Evolutionary conservation across 129 eudicot species (phyloP), one percentile per base, ranked within the genome.

Genomic region (Apium graveolens): DNA sequence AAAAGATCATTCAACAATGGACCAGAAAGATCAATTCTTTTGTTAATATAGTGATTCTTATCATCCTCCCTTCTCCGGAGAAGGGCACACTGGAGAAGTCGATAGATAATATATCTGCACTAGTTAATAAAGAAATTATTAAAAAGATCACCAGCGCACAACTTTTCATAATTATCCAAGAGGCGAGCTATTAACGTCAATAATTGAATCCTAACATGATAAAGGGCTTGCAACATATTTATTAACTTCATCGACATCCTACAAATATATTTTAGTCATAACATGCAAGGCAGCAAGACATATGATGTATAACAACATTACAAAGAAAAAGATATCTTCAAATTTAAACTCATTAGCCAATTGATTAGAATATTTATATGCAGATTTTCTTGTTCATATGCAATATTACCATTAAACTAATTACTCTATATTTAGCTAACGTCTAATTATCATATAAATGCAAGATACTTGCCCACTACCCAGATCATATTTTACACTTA

Each of bases 1-100:
- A 91, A 85, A n/a, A 85, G 78, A 76, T 87, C 88, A n/a, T 87
- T 89, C 69, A 89, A 89, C 63, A 91, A 79, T 24, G 95, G 95
- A 80, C 97, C 91, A 71, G 92, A 94, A 83, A 91, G 97, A 74
- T 91, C 97, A 39, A 91, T 35, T 35, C 37, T 35, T 35, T 35
- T 35, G 37, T 35, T 35, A 35, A 35, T 35, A 35, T 35, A 35
- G 37, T 35, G 37, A 35, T 35, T 35, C 37, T 35, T 35, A 35
- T 35, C 37, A 35, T 35, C 37, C 37, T 35, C 37, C 37, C 37
- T 35, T 35, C 37, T 35, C 37, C 37, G 37, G 37, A 35, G 37
- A 35, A 35, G 37, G 37, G 37, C 37, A 35, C 37, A 35, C 37
- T 35, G 37, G 37, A 35, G 37, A 35, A 35, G 37, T 35, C 37